These are phyloP conservation scores for Bidens hawaiensis DNA, from an alignment of 140 eudicot genomes.

Conservation along the genomic window DNA sequence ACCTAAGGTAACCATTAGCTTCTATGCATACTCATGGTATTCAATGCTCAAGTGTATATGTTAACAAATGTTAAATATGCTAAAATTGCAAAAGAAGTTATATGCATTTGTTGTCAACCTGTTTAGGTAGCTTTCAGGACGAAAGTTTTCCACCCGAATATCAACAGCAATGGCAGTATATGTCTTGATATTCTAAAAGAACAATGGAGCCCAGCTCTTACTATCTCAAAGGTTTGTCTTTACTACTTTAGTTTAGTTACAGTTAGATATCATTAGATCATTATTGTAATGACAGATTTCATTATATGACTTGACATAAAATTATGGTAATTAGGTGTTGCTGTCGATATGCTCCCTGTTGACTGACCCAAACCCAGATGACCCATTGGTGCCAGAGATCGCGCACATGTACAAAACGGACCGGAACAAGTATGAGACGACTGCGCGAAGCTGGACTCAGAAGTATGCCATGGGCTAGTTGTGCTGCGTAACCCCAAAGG, in stretches of 20 bases:
- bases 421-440: slow-evolving; percentile 47
- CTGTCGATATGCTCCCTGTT: slow-evolving; percentile 41
- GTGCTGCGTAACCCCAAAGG: slow-evolving; percentile 8
- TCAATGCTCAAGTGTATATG: not conserved
- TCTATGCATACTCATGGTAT: not conserved
- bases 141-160: too few relatives aligned
- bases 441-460: slow-evolving; percentile 51
- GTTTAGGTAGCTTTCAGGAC: slow-evolving; percentile 50
- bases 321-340: slow-evolving; percentile 27
- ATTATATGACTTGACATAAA: not conserved
- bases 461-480: slow-evolving; percentile 46
- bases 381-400: slow-evolving; percentile 44
- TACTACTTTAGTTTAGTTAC: not conserved
- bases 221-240: slow-evolving; percentile 45
- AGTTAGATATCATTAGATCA: too few relatives aligned
- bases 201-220: slow-evolving; percentile 63
- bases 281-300: not conserved
- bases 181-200: slow-evolving; percentile 61
- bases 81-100: not conserved
- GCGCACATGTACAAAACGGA: slow-evolving; percentile 51
- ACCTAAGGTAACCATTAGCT: not conserved
- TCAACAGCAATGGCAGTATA: slow-evolving; percentile 60
- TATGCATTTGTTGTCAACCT: not conserved
- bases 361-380: slow-evolving; percentile 51
- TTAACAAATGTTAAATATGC: too few relatives aligned